Evolutionary conservation across 2,329 filamentous ascomycete genomes (phyloP).

Genomic region (Harringtonia lauricola): DNA sequence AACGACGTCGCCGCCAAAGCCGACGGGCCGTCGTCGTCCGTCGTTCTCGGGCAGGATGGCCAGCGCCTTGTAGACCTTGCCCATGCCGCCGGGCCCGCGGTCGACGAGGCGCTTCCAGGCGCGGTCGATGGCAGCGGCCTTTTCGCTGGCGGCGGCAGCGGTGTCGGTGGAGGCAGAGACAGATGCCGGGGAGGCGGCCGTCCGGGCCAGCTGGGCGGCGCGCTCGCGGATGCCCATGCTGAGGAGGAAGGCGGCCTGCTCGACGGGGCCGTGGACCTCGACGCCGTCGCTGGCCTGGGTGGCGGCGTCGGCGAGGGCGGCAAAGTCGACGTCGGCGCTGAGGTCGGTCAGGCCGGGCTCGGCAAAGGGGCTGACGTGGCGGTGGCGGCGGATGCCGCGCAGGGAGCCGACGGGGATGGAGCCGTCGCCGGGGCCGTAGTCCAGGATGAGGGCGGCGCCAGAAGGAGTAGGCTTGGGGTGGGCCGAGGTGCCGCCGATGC

Average conservation of each 20-base stretch:
- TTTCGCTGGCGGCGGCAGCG: conserved; percentile 26
- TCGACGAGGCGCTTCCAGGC: conserved; percentile 81
- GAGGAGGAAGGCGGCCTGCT: conserved; percentile 70
- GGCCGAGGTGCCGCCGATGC: conserved; percentile 61
- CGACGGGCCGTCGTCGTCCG: conserved; percentile 67
- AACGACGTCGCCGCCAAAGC: conserved; percentile 71
- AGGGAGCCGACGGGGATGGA: conserved; percentile 80
- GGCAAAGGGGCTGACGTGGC: conserved; percentile 65
- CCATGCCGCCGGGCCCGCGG: conserved; percentile 75
- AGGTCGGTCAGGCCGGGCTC: conserved; percentile 77
- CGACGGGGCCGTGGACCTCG: conserved; percentile 85
- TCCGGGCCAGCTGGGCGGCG: conserved; percentile 53
- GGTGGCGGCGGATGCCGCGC: conserved; percentile 74
- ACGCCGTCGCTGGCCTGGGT: conserved; percentile 64
- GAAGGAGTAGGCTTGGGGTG: conserved; percentile 50
- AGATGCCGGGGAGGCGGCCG: conserved; percentile 3
- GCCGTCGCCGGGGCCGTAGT: conserved; percentile 69
- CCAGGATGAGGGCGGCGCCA: conserved; percentile 87
- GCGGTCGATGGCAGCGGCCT: conserved; percentile 48
- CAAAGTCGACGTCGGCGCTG: conserved; percentile 89
- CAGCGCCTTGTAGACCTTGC: conserved; percentile 86
- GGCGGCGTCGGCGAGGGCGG: conserved; percentile 72
- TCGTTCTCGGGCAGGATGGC: conserved; percentile 77
- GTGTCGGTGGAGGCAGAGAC: conserved; percentile 20
- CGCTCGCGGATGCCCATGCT: conserved; percentile 76